Base-by-base conservation (phyloP, 2,329 filamentous ascomycete species). In the Colletotrichum truncatum region DNA sequence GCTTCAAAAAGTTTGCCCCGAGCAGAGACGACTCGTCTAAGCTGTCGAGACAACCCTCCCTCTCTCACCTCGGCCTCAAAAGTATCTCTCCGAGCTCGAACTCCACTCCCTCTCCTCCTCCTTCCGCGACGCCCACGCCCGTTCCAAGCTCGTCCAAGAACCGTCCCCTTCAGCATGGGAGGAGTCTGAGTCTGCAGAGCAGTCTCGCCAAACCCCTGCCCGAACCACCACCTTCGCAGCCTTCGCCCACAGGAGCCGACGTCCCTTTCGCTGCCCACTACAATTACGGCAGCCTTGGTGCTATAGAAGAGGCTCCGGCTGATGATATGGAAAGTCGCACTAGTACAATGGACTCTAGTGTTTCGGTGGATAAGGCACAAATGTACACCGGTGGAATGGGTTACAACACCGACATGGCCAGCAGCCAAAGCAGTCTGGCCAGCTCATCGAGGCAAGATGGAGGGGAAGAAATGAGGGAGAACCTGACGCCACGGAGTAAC, bases 181-280 rank as follows among this genome's bases (percentile, higher is more conserved):
- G 84, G 69, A 84, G 81, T 70, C 67, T 86, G 73, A 88, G 82
- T 68, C 75, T 88, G 52, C 85, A 86, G 71, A 78, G 84, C 63
- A 88, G 85, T 70, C 84, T 88, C 68, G 81, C 82, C 70, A 89
- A 89, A 73, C 86, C 86, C 51, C 74, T 88, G 21, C 86, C 86
- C 34, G 81, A 83, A 66, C 80, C 85, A 23, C 85, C 86, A 25
- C 79, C 73, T 11, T 45, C 54, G 34, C 21, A 58, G 16, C 46
- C 60, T 32, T 59, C 69, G 11, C 57, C 59, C 36, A n/a, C 28
- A 69, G 62, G 69, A 49, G 70, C 69, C 51, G 65, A 68, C 70
- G 58, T 73, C 69, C 66, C 76, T 71, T 57, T 75, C 75, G 49
- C 80, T 73, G 14, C 76, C 76, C 28, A 70, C 70, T 56, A 75